Evolutionary conservation across 1,284 basidiomycete species (phyloP), one percentile per base, ranked within the genome.

Genomic region (Inonotus obliquus): DNA sequence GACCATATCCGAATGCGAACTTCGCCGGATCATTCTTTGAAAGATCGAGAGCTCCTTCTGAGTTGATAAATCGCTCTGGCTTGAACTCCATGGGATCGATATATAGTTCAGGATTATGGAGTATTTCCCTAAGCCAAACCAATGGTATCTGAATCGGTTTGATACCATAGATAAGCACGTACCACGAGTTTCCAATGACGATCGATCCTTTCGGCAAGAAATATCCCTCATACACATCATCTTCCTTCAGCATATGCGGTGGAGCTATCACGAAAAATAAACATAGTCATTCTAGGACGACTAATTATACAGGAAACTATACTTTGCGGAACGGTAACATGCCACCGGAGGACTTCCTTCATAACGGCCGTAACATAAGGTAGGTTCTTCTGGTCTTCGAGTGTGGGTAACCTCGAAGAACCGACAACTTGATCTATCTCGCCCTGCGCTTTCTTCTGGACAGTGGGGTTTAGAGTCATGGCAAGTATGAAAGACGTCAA

Each of bases 291-390:
- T 19, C n/a, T 48, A 29, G n/a, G n/a, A 13, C 7, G 14, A 23
- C 1, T 2, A n/a, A 56, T n/a, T n/a, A n/a, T n/a, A n/a, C n/a
- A n/a, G 47, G 11, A 11, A 17, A 21, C 9, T 14, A 23, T 55
- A 53, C 67, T 65, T 19, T 57, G 53, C 0, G 84, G 83, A 5
- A 70, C 71, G 21, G 84, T 82, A 2, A 74, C 70, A 63, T 83
- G 76, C 87, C 86, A 89, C 4, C 87, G 79, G 55, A 87, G 70
- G 3, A 84, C 78, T 71, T 90, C 88, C 65, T 83, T 82, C 0
- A 78, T 71, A 2, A 87, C 70, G 0, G 85, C 85, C 59, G 83
- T 77, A 51, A 85, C 67, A 67, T 86, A 89, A 2, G 86, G 85
- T 27, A 89, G 73, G 10, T 76, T 69, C 17, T 79, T 74, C 6